Evolutionary conservation across 2,329 filamentous ascomycete genomes (phyloP).

Genomic region (Colletotrichum karsti): DNA sequence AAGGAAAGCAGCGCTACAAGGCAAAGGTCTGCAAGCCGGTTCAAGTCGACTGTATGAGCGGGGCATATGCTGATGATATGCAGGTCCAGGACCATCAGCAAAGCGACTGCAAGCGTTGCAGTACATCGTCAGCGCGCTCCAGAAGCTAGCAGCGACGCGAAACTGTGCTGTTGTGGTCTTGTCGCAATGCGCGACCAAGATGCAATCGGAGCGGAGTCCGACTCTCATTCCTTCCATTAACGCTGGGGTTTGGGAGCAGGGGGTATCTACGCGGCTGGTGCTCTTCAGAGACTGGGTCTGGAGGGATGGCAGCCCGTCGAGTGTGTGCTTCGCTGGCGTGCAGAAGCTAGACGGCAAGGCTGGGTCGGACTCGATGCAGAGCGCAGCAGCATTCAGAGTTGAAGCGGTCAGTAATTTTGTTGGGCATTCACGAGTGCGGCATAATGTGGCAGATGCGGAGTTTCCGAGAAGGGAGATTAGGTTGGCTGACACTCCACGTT

Average conservation of each 20-base stretch:
- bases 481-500: conserved; percentile 19
- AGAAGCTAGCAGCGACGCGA: conserved; percentile 77
- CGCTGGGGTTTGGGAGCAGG: conserved; percentile 81
- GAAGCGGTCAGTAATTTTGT: conserved; percentile 46
- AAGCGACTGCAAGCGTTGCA: conserved; percentile 63
- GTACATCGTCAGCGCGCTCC: conserved; percentile 73
- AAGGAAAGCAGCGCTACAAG: conserved; percentile 45
- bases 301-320: conserved; percentile 52
- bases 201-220: conserved; percentile 72
- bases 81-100: conserved; percentile 46
- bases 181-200: conserved; percentile 84
- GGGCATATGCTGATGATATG: background rate
- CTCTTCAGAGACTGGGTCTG: conserved; percentile 82
- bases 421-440: conserved; percentile 6
- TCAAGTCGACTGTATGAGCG: conserved; percentile 22
- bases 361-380: conserved; percentile 47
- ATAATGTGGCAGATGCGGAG: conserved; percentile 21
- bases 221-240: conserved; percentile 80
- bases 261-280: conserved; percentile 76
- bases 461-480: conserved; percentile 6
- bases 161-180: conserved; percentile 79
- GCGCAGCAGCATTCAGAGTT: conserved; percentile 59
- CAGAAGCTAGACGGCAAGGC: conserved; percentile 70
- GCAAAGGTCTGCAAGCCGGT: conserved; percentile 43
- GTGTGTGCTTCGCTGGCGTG: conserved; percentile 68